Conservation (phyloP, 345 rosid genomes). For the Geranium brycei region DNA sequence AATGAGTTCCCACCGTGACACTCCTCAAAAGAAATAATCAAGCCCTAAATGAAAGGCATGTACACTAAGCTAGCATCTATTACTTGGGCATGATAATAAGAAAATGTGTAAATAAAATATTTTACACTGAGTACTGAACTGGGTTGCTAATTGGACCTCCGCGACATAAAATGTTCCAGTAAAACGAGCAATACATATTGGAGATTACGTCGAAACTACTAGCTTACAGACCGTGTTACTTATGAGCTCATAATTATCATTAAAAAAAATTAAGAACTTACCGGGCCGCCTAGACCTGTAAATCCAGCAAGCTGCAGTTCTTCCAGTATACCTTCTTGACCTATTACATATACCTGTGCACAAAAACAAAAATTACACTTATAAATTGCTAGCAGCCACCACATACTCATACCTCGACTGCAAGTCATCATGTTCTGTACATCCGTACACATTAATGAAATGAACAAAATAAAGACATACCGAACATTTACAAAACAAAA, state of each 20-base stretch:
- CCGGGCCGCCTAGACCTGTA: constrained; percentile 81
- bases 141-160: not conserved
- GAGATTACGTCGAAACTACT: not conserved
- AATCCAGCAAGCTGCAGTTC: constrained; percentile 66
- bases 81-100: no score
- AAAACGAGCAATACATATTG: not conserved
- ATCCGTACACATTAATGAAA: not conserved
- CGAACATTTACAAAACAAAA: not conserved
- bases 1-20: not conserved
- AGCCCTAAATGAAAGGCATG: not conserved
- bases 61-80: no score
- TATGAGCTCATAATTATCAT: not conserved
- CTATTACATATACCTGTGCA: constrained; percentile 69
- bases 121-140: not conserved
- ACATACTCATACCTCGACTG: not conserved
- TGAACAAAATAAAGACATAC: not conserved
- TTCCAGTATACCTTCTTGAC: constrained; percentile 68
- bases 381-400: not conserved
- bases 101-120: no score
- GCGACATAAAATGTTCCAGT: not conserved
- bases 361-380: not conserved
- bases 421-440: not conserved
- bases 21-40: not conserved
- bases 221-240: no score
- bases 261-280: constrained; percentile 12